These are phyloP conservation scores for Coemansia sp. DNA, from an alignment of 192 early-diverging fungal species.

Conservation along the genomic window DNA sequence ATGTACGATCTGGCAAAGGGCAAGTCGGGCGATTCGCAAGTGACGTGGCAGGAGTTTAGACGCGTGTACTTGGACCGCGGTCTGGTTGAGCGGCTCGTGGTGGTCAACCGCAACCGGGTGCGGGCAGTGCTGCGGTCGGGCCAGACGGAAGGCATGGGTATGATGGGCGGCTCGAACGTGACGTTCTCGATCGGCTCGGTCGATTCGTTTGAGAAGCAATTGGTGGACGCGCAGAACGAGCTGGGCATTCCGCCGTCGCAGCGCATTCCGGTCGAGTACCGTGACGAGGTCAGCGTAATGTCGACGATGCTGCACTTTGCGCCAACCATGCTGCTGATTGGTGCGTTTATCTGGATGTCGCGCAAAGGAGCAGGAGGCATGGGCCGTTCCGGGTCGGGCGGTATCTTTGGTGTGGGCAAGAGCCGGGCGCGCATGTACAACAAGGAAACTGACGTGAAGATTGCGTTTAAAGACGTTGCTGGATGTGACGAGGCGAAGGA, in stretches of 20 bases:
- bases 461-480: slow-evolving; percentile 99
- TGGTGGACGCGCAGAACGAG: slow-evolving; percentile 87
- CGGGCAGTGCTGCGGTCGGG: slow-evolving; percentile 64
- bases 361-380: slow-evolving; percentile 70
- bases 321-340: slow-evolving; percentile 88
- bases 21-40: slow-evolving; percentile 54
- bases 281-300: slow-evolving; percentile 72
- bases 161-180: slow-evolving; percentile 13
- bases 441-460: slow-evolving; percentile 92
- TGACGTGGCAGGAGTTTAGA: slow-evolving; percentile 94
- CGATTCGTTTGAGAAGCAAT: slow-evolving; percentile 89
- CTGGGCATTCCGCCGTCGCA: slow-evolving; percentile 86
- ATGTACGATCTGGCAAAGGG: slow-evolving; percentile 10
- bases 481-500: slow-evolving; percentile 99
- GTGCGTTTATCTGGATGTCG: slow-evolving; percentile 84
- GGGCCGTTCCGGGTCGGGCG: slow-evolving; percentile 64
- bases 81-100: slow-evolving; percentile 83
- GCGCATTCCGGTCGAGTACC: slow-evolving; percentile 90
- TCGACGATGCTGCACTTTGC: slow-evolving; percentile 85
- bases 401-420: slow-evolving; percentile 97
- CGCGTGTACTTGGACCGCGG: slow-evolving; percentile 87
- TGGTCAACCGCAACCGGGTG: slow-evolving; percentile 85
- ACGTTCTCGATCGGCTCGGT: slow-evolving; percentile 91
- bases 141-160: slow-evolving; percentile 1
- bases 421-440: slow-evolving; percentile 95